Evolutionary conservation across 2,329 filamentous ascomycete genomes (phyloP), one percentile per base, ranked within the genome.

Genomic region (Botrytis deweyae): DNA sequence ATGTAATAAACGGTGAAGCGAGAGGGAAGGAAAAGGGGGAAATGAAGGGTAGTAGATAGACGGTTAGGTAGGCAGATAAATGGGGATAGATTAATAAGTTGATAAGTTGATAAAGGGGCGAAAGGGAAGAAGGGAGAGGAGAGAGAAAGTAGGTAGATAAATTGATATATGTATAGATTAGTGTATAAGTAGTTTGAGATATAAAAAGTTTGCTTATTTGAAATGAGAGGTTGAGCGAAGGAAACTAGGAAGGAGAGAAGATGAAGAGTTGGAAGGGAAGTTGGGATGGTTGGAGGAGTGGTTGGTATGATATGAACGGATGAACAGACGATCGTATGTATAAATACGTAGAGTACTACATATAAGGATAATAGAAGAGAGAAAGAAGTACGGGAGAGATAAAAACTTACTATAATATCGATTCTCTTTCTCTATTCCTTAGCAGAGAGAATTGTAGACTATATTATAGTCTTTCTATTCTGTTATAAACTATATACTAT

Each of bases 151-250:
- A 9, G 44, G 5, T 46, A 46, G 18, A 20, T 46, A 20, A 46
- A 1, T 20, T 18, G 42, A 44, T 44, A 44, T 25, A 10, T 22
- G 8, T 22, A 49, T 49, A 49, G 20, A 25, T 49, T 25, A 9
- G 20, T 52, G 5, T 14, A 5, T 6, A 7, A 14, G 4, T n/a
- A n/a, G 5, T 52, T 52, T 52, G 25, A 52, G 25, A 14, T n/a
- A 14, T 52, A 1, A 14, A n/a, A 14, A n/a, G 25, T 14, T 52
- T 52, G 1, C 0, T n/a, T 52, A 0, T n/a, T 7, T 52, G 2
- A 1, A n/a, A 52, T 14, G 7, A 14, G 4, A n/a, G 5, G 0
- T n/a, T n/a, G 1, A 52, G 49, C 2, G 6, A n/a, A 16, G 12
- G 49, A 12, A 6, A n/a, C 0, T n/a, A 52, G 12, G 1, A n/a